Evolutionary conservation across 345 rosid genomes (phyloP).

Genomic region (Angophora floribunda): DNA sequence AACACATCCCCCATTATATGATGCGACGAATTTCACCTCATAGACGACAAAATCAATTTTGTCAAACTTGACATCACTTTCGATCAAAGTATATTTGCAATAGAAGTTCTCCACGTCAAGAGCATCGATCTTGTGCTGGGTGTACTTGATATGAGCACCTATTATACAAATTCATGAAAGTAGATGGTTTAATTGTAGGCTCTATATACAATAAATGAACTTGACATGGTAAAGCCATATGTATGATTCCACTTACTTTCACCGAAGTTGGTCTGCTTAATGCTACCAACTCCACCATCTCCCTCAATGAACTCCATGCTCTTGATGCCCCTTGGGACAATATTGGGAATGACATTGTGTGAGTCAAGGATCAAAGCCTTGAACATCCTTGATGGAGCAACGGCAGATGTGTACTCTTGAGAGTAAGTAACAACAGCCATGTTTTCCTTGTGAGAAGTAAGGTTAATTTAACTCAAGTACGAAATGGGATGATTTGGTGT

Average conservation of each 20-base stretch:
- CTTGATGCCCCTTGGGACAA: conserved; percentile 11
- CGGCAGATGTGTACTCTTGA: background rate
- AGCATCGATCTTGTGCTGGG: conserved; percentile 1
- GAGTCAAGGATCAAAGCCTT: background rate
- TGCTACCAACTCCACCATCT: conserved; percentile 27
- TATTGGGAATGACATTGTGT: background rate
- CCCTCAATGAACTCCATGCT: conserved; percentile 17
- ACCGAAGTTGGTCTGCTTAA: conserved; percentile 3
- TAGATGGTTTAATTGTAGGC: background rate
- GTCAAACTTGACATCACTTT: background rate
- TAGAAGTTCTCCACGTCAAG: background rate
- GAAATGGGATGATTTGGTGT: background rate
- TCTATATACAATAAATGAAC: background rate
- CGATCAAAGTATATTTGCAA: background rate
- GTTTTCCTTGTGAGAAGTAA: background rate
- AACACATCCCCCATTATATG: background rate
- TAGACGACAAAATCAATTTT: background rate
- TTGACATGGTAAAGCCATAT: no score
- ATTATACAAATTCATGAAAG: background rate
- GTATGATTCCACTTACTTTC: background rate
- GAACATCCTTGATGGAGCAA: background rate
- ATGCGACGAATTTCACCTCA: background rate
- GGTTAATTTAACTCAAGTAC: background rate
- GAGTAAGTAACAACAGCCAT: background rate
- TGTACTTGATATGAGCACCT: background rate